These are phyloP conservation scores for Haplosporangium gracile DNA, from an alignment of 192 early-diverging fungal species.

Conservation along the genomic window DNA sequence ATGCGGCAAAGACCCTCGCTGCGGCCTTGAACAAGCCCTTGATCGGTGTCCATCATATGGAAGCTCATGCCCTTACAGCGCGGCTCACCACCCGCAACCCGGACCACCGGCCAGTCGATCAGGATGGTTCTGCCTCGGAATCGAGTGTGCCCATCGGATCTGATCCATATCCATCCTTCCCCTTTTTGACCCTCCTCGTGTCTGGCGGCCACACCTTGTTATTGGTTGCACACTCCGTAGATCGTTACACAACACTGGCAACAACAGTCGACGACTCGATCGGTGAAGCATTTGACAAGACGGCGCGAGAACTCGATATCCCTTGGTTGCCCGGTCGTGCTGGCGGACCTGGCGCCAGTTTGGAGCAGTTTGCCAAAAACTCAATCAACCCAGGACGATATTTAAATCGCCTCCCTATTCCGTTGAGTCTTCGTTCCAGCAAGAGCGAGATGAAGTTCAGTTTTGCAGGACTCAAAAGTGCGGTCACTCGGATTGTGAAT, in stretches of 20 bases:
- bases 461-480: constrained; percentile 82
- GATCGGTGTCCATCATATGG: constrained; percentile 88
- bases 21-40: constrained; percentile 75
- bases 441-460: constrained; percentile 71
- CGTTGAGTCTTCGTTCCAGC: constrained; percentile 69
- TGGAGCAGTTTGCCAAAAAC: constrained; percentile 69
- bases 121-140: not conserved
- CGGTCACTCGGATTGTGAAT: constrained; percentile 68
- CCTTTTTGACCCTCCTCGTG: constrained; percentile 78
- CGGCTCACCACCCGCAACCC: constrained; percentile 66
- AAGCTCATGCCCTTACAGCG: constrained; percentile 84
- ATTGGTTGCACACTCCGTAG: constrained; percentile 68
- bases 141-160: not conserved
- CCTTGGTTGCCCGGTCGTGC: constrained; percentile 74
- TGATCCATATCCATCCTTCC: constrained; percentile 65
- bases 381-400: constrained; percentile 65
- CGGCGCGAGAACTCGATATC: constrained; percentile 73
- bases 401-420: constrained; percentile 61
- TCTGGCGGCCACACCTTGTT: constrained; percentile 84
- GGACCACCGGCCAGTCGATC: not conserved
- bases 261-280: constrained; percentile 81
- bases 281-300: constrained; percentile 87
- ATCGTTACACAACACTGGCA: constrained; percentile 72
- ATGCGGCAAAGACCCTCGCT: constrained; percentile 80
- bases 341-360: constrained; percentile 78